A percentile compares a stretch with the other conserved stretches of the same genome.
Conservation (phyloP, 2,329 filamentous ascomycete species). For the Passalora sequoiae region DNA sequence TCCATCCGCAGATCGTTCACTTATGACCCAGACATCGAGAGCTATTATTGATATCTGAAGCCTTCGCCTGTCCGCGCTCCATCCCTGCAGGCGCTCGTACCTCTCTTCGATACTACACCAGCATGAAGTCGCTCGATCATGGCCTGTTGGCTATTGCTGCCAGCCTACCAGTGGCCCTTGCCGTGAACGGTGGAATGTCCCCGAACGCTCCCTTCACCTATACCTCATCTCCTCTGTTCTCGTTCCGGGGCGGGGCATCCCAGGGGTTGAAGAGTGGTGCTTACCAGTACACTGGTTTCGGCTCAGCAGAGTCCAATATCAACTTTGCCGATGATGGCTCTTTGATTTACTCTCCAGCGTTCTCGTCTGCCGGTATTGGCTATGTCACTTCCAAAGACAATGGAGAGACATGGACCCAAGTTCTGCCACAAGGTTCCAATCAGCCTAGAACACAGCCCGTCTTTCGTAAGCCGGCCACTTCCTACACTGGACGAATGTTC, state of each 20-base stretch:
- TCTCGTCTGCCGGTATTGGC: conserved; percentile 1
- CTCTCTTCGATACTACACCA: background rate
- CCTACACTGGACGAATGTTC: conserved; percentile 1
- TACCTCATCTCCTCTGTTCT: background rate
- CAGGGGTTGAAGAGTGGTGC: background rate
- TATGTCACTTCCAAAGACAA: conserved; percentile 5
- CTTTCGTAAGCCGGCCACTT: background rate
- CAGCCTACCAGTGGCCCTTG: background rate
- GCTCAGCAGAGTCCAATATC: conserved; percentile 4
- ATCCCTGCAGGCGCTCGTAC: too few species aligned
- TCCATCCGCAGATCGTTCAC: too few species aligned
- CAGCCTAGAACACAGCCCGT: conserved; percentile 5
- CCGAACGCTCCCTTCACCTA: conserved; percentile 1
- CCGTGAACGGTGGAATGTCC: conserved; percentile 2
- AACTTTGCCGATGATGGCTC: conserved; percentile 5
- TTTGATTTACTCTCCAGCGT: conserved; percentile 7
- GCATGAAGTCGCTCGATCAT: background rate
- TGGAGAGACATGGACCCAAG: conserved; percentile 3
- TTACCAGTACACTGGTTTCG: conserved; percentile 4
- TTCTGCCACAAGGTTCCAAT: conserved; percentile 2
- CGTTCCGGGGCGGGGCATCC: background rate
- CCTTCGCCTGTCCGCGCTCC: too few species aligned
- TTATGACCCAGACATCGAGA: too few species aligned
- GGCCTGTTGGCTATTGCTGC: background rate
- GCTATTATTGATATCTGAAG: too few species aligned